Evolutionary conservation across 1,139 yeast species (phyloP).

Genomic region (Scheffersomyces segobiensis): DNA sequence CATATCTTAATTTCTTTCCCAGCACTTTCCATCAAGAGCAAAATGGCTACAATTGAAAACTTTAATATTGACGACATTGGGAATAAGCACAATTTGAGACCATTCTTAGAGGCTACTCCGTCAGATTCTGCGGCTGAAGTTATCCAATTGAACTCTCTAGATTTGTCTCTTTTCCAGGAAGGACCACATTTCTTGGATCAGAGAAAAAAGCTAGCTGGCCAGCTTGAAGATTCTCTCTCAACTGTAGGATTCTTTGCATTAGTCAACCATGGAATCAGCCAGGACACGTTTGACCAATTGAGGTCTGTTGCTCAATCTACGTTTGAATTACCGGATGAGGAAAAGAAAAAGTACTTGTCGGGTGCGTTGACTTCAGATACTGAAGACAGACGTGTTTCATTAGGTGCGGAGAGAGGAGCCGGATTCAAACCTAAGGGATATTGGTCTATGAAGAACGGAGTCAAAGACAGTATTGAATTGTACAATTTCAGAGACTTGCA

Average conservation of each 20-base stretch:
- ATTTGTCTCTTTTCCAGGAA: constrained; percentile 32
- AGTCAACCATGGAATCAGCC: constrained; percentile 36
- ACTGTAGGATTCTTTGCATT: constrained; percentile 49
- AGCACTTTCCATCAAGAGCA: not conserved
- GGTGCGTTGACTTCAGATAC: constrained; percentile 35
- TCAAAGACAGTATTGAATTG: constrained; percentile 42
- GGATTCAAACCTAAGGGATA: constrained; percentile 50
- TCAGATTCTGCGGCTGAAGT: constrained; percentile 19
- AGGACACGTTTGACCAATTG: constrained; percentile 28
- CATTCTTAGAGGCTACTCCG: constrained; percentile 32
- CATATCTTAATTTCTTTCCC: not conserved
- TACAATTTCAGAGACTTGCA: constrained; percentile 40
- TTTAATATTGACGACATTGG: constrained; percentile 14
- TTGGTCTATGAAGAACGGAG: constrained; percentile 44
- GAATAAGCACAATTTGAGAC: constrained; percentile 29
- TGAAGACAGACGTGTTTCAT: constrained; percentile 30
- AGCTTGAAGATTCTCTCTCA: constrained; percentile 36
- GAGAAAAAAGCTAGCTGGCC: constrained; percentile 30
- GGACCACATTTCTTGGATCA: constrained; percentile 29
- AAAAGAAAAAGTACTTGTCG: constrained; percentile 38
- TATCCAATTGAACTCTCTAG: constrained; percentile 35
- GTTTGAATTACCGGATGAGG: constrained; percentile 42
- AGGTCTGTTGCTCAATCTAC: constrained; percentile 39
- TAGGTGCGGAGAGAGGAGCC: constrained; percentile 47
- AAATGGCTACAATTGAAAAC: not conserved